Percentiles rank a stretch among this genome's conserved stretches.
These are phyloP conservation scores for Trichoderma sp. DNA, from an alignment of 2,329 filamentous ascomycete species.

Conservation along the genomic window DNA sequence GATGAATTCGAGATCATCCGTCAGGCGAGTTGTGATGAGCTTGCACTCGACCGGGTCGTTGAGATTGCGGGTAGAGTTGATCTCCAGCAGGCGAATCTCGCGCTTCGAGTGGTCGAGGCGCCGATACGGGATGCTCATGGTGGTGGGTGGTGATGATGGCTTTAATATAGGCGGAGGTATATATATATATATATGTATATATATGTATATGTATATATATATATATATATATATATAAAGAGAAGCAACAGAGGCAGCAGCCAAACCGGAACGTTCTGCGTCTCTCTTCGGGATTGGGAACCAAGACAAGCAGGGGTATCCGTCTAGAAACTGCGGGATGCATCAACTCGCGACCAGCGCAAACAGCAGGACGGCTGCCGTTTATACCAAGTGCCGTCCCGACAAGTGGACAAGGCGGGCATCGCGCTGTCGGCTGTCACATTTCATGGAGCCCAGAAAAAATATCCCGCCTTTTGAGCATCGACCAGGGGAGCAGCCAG, in stretches of 20 bases:
- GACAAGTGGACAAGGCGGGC: slow-evolving; percentile 3
- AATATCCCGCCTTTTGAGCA: slow-evolving; percentile 5
- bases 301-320: slow-evolving; percentile 7
- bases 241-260: not conserved
- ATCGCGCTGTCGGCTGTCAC: slow-evolving; percentile 15
- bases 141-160: not conserved
- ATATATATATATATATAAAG: too few species aligned
- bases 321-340: slow-evolving; percentile 15
- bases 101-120: slow-evolving; percentile 16
- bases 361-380: slow-evolving; percentile 19
- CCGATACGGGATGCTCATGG: slow-evolving; percentile 15
- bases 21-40: slow-evolving; percentile 10
- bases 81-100: slow-evolving; percentile 17
- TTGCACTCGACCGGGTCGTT: slow-evolving; percentile 15
- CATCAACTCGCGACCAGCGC: slow-evolving; percentile 21
- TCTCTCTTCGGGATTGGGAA: not conserved
- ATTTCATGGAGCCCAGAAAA: not conserved
- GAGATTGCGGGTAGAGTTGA: slow-evolving; percentile 8
- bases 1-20: slow-evolving; percentile 16
- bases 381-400: slow-evolving; percentile 19
- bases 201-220: too few species aligned
- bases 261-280: not conserved
- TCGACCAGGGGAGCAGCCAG: slow-evolving; percentile 4
- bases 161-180: not conserved
- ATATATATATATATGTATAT: too few species aligned